Conservation (phyloP, 2,329 filamentous ascomycete genomes). For the Tolypocladium amazonense region DNA sequence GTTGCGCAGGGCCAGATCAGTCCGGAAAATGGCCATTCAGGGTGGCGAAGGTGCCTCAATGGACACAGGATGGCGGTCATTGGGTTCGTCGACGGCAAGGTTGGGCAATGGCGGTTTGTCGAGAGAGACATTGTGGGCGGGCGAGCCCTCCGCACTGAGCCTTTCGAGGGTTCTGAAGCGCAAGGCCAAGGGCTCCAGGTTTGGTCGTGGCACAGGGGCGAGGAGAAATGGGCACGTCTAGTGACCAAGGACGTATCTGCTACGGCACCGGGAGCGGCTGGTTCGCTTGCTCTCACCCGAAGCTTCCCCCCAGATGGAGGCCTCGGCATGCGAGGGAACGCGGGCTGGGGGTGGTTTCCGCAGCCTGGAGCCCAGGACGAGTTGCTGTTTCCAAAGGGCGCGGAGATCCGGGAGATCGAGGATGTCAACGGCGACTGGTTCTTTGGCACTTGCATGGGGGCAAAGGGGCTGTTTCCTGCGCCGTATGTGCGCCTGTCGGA, state of each 20-base stretch:
- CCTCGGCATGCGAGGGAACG: conserved; percentile 50
- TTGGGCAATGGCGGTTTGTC: conserved; percentile 57
- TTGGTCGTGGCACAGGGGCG: conserved; percentile 40
- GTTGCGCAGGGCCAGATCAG: conserved; percentile 55
- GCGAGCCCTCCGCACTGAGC: conserved; percentile 51
- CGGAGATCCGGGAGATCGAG: conserved; percentile 73
- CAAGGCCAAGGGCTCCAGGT: conserved; percentile 27
- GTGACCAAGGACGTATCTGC: conserved; percentile 40
- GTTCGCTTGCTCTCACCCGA: conserved; percentile 13
- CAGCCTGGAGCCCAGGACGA: conserved; percentile 57
- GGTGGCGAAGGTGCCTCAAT: conserved; percentile 73
- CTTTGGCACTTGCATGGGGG: conserved; percentile 75
- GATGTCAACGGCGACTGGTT: conserved; percentile 90
- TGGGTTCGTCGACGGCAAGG: conserved; percentile 59
- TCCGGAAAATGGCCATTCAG: conserved; percentile 62
- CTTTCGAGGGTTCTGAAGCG: conserved; percentile 26
- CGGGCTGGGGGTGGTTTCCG: conserved; percentile 72
- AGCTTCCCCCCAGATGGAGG: conserved; percentile 68
- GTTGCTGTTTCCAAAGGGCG: conserved; percentile 71
- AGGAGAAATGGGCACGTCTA: conserved; percentile 31
- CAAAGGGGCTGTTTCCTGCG: conserved; percentile 69
- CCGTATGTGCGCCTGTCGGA: conserved; percentile 51
- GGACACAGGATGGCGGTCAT: conserved; percentile 80
- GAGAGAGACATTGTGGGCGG: conserved; percentile 71
- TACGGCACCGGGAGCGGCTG: conserved; percentile 24